Evolutionary conservation across 371 early-diverging fungal species (phyloP).

Genomic region (Actinomucor elegans): DNA sequence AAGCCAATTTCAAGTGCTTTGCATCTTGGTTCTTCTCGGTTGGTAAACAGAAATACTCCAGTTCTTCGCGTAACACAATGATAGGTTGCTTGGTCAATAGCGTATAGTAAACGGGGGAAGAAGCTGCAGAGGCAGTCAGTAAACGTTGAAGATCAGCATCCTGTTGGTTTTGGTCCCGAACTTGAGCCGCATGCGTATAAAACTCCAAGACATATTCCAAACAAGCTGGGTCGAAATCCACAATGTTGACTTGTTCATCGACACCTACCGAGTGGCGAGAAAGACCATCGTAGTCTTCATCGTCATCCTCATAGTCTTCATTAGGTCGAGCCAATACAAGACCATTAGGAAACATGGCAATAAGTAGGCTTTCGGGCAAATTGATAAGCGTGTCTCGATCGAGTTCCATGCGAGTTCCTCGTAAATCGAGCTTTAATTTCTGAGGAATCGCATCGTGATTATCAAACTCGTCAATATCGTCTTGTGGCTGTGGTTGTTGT

Average conservation of each 20-base stretch:
- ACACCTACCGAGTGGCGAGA: constrained; percentile 53
- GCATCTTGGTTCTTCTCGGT: constrained; percentile 30
- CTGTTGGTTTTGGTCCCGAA: constrained; percentile 21
- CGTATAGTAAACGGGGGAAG: constrained; percentile 51
- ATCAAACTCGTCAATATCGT: constrained; percentile 35
- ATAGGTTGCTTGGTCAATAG: constrained; percentile 72
- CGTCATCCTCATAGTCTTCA: constrained; percentile 41
- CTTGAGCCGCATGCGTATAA: constrained; percentile 36
- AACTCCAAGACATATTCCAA: constrained; percentile 63
- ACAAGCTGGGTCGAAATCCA: constrained; percentile 68
- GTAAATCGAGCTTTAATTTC: constrained; percentile 65
- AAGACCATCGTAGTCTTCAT: constrained; percentile 48
- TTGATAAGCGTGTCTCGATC: constrained; percentile 73
- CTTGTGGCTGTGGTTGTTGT: constrained; percentile 10
- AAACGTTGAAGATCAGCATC: constrained; percentile 22
- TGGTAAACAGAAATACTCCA: constrained; percentile 62
- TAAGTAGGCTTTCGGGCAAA: constrained; percentile 75
- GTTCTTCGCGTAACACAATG: constrained; percentile 64
- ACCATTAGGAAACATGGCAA: constrained; percentile 86
- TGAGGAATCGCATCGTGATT: constrained; percentile 55
- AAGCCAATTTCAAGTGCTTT: constrained; percentile 56
- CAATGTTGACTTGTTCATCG: constrained; percentile 57
- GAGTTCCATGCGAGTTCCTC: constrained; percentile 70
- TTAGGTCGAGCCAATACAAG: constrained; percentile 56
- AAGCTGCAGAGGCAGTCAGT: constrained; percentile 20